Conservation (phyloP, 148 eudicot species). For the Polygonum maritimum region DNA sequence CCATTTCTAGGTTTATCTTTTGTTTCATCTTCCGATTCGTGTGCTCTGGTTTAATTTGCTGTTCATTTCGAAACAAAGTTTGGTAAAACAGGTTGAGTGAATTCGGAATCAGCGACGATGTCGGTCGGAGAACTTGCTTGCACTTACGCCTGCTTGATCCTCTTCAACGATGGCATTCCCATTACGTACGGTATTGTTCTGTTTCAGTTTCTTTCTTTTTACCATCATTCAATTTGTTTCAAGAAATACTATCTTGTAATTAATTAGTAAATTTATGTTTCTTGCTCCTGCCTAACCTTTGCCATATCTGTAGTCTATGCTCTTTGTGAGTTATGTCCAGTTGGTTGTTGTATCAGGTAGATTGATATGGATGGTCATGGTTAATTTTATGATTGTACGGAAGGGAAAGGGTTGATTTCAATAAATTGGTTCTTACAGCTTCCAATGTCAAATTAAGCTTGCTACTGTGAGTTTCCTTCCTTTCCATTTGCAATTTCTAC, state of each 20-base stretch:
- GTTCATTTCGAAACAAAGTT: no score
- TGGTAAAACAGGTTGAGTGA: background rate
- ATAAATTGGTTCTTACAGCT: background rate
- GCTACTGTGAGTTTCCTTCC: background rate
- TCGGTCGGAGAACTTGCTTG: conserved; percentile 40
- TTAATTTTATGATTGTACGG: background rate
- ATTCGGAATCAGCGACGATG: conserved; percentile 20
- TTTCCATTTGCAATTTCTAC: background rate
- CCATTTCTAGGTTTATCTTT: background rate
- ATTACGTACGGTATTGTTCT: conserved; percentile 29
- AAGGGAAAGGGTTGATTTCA: background rate
- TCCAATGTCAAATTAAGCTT: background rate
- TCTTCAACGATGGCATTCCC: conserved; percentile 67
- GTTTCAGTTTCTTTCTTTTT: background rate
- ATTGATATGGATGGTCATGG: background rate
- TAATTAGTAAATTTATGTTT: background rate
- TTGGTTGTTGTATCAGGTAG: no score
- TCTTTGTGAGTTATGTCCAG: background rate
- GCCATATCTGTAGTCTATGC: background rate
- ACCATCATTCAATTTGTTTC: background rate
- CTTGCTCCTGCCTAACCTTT: background rate
- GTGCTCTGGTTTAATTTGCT: no score
- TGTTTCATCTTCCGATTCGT: background rate
- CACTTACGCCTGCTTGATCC: conserved; percentile 63
- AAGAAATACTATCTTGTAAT: background rate